Evolutionary conservation across 306 rosid genomes (phyloP), one percentile per base, ranked within the genome.

Genomic region (Trifolium fragiferum): DNA sequence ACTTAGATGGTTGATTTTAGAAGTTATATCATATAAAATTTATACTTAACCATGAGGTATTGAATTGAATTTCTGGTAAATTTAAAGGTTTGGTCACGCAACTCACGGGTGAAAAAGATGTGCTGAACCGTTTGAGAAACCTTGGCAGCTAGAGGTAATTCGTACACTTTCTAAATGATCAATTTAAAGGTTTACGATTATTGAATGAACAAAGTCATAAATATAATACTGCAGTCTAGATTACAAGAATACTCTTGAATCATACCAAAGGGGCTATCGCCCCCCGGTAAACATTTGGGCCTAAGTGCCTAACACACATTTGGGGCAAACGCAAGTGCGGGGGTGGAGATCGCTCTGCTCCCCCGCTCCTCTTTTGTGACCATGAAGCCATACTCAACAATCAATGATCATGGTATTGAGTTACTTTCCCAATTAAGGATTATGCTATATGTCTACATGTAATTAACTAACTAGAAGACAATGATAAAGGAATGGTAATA

Each of bases 21-120:
- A 58, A 63, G 33, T 63, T 35, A 18, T 4, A 59, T 73, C 54
- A 37, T 46, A 21, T 19, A 74, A 51, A 18, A 4, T 58, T 49
- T 66, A 38, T 23, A 12, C 23, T 23, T 57, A 65, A 49, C 27
- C 49, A 67, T 40, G 67, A 57, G n/a, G 19, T 47, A 25, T 80
- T 65, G 30, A 1, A 37, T 37, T 37, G 40, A 37, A 12, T 44
- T 44, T 81, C 6, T 62, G 50, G 27, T 32, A 8, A 62, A 65
- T 80, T 72, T 63, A 64, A 81, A 93, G 98, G 96, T 64, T 86
- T 93, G 85, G 96, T 91, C 10, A 83, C 59, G 86, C 69, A 78
- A 73, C 87, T 93, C 75, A 87, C 89, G 3, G 93, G 93, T 0
- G 91, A 88, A 83, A 84, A 84, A 64, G 68, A 88, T 50, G 87